phyloP scores from a whole-genome alignment of 306 rosid genomes.

The Trifolium pratense region DNA sequence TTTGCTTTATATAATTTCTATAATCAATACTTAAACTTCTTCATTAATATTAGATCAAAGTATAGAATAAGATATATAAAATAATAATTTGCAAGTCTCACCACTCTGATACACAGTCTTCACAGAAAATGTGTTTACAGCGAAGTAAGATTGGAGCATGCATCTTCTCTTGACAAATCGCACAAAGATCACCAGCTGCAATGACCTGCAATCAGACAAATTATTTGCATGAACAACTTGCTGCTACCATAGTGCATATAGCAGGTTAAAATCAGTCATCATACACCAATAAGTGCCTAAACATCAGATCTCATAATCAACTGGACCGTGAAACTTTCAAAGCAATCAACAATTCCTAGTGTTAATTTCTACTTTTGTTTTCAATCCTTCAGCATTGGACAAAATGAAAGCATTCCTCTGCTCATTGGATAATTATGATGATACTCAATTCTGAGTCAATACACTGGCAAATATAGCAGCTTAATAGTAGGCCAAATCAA shows the following conservation, averaged over 20 bases:
- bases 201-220: conserved; percentile 66
- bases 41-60: too few species aligned
- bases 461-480: not conserved
- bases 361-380: conserved; percentile 13
- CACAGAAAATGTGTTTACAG: conserved; percentile 96
- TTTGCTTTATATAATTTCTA: not conserved
- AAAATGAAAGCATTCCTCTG: too few species aligned
- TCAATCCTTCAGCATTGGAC: too few species aligned
- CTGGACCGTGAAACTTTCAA: not conserved
- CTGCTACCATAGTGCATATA: conserved; percentile 29
- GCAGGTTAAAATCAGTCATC: conserved; percentile 22
- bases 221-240: conserved; percentile 27
- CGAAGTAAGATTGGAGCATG: conserved; percentile 89
- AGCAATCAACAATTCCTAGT: not conserved
- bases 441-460: not conserved
- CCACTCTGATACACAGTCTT: conserved; percentile 99
- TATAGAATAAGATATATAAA: too few species aligned
- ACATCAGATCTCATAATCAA: not conserved
- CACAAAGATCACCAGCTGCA: conserved; percentile 94
- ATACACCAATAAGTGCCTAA: not conserved
- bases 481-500: conserved; percentile 1
- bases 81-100: conserved; percentile 41
- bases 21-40: too few species aligned
- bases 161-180: conserved; percentile 99
- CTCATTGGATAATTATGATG: conserved; percentile 1